Conservation (phyloP, 1,139 yeast genomes). For the Pichia sp. region DNA sequence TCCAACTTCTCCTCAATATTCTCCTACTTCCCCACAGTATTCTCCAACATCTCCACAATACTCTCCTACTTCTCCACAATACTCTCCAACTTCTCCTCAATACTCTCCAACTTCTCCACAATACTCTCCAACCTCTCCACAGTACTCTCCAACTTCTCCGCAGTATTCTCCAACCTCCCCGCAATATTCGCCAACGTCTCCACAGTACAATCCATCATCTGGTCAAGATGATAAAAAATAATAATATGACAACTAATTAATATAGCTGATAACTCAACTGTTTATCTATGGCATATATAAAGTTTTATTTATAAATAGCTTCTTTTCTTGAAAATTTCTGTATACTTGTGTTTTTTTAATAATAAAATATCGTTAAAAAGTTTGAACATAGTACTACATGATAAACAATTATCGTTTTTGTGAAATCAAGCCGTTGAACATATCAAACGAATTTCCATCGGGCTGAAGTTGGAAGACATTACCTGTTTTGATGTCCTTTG, state of each 20-base stretch:
- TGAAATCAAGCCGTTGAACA: conserved; percentile 86
- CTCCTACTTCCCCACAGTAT: conserved; percentile 61
- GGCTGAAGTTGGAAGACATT: conserved; percentile 74
- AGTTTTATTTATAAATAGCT: conserved; percentile 11
- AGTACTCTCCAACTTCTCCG: conserved; percentile 71
- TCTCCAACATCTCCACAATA: conserved; percentile 52
- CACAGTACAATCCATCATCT: conserved; percentile 59
- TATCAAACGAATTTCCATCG: conserved; percentile 96
- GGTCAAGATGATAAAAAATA: conserved; percentile 12
- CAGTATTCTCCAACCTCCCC: conserved; percentile 67
- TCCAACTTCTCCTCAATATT: conserved; percentile 67
- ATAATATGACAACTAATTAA: neutral
- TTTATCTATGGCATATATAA: neutral
- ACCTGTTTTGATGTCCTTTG: conserved; percentile 62
- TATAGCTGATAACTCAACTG: neutral
- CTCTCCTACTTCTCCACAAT: conserved; percentile 67
- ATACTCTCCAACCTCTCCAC: conserved; percentile 71
- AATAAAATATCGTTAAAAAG: conserved; percentile 16
- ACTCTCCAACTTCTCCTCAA: conserved; percentile 45
- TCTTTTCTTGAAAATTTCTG: conserved; percentile 16
- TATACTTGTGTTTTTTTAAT: conserved; percentile 17
- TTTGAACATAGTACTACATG: neutral
- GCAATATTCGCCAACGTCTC: conserved; percentile 54
- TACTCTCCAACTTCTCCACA: conserved; percentile 69
- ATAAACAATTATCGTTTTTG: conserved; percentile 43